A percentile compares a stretch with the other conserved stretches of the same genome.
Evolutionary conservation across 495 filamentous ascomycete species (phyloP).

Genomic region (Durotheca rogersii): DNA sequence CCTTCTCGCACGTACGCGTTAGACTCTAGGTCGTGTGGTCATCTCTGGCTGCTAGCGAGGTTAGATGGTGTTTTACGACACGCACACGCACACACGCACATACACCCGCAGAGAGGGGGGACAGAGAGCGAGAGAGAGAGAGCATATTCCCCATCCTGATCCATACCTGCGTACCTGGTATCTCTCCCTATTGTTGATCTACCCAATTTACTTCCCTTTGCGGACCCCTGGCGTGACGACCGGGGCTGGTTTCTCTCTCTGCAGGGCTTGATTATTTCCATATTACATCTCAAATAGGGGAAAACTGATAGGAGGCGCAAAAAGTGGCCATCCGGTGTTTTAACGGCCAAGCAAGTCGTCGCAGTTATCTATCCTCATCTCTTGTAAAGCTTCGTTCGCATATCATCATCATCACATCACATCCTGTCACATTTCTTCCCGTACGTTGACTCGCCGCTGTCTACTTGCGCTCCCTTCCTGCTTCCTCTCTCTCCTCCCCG

Average conservation of each 20-base stretch:
- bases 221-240: slow-evolving; percentile 20
- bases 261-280: slow-evolving; percentile 24
- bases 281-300: slow-evolving; percentile 26
- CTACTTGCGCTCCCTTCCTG: neutral
- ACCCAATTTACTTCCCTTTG: slow-evolving; percentile 24
- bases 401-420: slow-evolving; percentile 28
- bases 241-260: slow-evolving; percentile 17
- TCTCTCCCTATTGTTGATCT: no score
- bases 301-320: slow-evolving; percentile 1
- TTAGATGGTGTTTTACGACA: no score
- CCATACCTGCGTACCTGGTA: slow-evolving; percentile 4
- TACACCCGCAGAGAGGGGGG: no score
- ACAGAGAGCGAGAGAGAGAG: no score
- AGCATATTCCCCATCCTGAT: no score
- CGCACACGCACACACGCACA: no score
- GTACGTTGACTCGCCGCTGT: slow-evolving; percentile 1
- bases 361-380: slow-evolving; percentile 7
- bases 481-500: neutral
- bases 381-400: neutral
- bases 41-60: no score
- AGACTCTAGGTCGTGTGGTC: no score
- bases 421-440: slow-evolving; percentile 11
- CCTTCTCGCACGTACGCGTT: no score
- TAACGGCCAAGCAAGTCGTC: slow-evolving; percentile 12
- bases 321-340: slow-evolving; percentile 6